Evolutionary conservation across 2,329 filamentous ascomycete species (phyloP).

Genomic region (Phoma herbarum): DNA sequence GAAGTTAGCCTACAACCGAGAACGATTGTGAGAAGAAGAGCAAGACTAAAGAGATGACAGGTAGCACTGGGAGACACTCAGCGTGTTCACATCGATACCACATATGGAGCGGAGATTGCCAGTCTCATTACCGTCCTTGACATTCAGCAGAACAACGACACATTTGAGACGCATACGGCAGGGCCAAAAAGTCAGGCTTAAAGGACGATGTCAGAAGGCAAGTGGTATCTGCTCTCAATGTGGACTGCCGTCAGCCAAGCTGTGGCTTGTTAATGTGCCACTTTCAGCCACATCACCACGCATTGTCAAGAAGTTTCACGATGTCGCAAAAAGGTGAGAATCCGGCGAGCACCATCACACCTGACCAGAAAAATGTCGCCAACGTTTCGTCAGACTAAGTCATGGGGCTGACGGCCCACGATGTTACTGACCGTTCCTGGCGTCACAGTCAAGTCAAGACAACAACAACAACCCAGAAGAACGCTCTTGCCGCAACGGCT

Average conservation of each 20-base stretch:
- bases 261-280: slow-evolving; percentile 18
- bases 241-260: slow-evolving; percentile 1
- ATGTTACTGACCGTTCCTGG: neutral
- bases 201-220: neutral
- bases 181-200: neutral
- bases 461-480: neutral
- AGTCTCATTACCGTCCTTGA: neutral
- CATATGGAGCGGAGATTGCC: neutral
- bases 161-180: neutral
- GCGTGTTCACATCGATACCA: neutral
- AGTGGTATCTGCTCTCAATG: neutral
- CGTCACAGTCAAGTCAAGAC: neutral
- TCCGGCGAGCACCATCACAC: neutral
- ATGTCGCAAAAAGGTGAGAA: neutral
- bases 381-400: neutral
- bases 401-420: neutral
- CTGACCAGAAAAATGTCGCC: neutral
- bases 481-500: neutral
- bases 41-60: neutral
- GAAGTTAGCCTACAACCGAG: neutral
- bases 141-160: neutral
- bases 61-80: neutral
- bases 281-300: slow-evolving; percentile 18
- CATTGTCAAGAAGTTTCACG: slow-evolving; percentile 17
- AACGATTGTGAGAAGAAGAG: neutral